phyloP scores from a whole-genome alignment of 2,329 filamentous ascomycete species.

The Cladosporium velox region DNA sequence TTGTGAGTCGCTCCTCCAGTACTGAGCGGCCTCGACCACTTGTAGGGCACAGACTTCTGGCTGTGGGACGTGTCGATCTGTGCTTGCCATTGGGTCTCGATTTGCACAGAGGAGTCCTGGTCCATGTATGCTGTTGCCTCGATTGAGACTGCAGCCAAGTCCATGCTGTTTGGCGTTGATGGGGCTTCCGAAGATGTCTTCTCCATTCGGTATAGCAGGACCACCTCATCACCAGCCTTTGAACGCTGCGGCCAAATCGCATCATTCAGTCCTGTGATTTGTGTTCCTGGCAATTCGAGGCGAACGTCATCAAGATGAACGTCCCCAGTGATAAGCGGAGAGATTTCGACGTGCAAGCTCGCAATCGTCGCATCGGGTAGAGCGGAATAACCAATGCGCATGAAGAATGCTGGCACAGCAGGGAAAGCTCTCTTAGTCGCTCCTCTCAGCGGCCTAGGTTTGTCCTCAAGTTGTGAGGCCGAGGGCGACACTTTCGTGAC shows the following conservation, averaged over 20 bases:
- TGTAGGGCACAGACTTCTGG: slow-evolving; percentile 26
- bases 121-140: slow-evolving; percentile 28
- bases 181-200: not conserved
- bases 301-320: slow-evolving; percentile 62
- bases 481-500: slow-evolving; percentile 74
- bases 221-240: slow-evolving; percentile 71
- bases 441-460: slow-evolving; percentile 64
- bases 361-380: slow-evolving; percentile 45
- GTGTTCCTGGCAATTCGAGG: slow-evolving; percentile 60
- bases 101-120: slow-evolving; percentile 26
- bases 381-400: slow-evolving; percentile 70
- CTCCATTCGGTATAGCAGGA: slow-evolving; percentile 58
- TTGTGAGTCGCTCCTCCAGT: not conserved
- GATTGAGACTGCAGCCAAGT: slow-evolving; percentile 24
- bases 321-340: slow-evolving; percentile 31
- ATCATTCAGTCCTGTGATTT: slow-evolving; percentile 47
- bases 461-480: slow-evolving; percentile 60
- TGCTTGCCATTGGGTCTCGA: slow-evolving; percentile 32
- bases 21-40: slow-evolving; percentile 32
- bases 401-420: slow-evolving; percentile 70
- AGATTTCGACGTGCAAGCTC: slow-evolving; percentile 35
- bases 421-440: slow-evolving; percentile 64
- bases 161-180: not conserved
- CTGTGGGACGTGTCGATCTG: slow-evolving; percentile 28
- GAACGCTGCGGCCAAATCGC: slow-evolving; percentile 27